Evolutionary conservation across 768 basidiomycete species (phyloP).

Genomic region (Collybia sp.): DNA sequence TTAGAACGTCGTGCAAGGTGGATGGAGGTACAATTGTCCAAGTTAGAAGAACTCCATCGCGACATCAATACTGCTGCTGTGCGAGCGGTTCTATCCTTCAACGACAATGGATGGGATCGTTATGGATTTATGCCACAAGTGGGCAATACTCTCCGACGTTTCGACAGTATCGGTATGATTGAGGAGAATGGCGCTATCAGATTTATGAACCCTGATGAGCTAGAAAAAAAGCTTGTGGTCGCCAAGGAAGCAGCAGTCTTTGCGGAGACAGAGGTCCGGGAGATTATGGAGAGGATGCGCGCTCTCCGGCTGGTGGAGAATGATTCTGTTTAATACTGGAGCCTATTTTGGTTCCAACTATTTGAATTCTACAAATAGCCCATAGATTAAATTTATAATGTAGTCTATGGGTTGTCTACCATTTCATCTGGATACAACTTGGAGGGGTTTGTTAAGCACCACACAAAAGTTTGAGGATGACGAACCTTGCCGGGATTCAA

Average conservation of each 20-base stretch:
- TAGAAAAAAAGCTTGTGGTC: constrained; percentile 68
- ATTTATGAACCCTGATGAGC: constrained; percentile 62
- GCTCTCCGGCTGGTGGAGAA: constrained; percentile 41
- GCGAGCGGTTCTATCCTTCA: constrained; percentile 75
- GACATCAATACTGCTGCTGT: constrained; percentile 90
- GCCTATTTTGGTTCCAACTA: not conserved
- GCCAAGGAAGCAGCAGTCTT: constrained; percentile 69
- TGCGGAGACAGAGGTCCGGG: constrained; percentile 71
- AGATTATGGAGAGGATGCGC: constrained; percentile 69
- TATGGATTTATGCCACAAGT: constrained; percentile 64
- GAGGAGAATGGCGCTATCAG: constrained; percentile 42
- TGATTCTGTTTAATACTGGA: constrained; percentile 14
- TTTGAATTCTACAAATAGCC: not conserved
- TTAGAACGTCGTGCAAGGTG: constrained; percentile 87
- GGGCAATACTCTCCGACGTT: constrained; percentile 62
- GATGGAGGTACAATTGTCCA: constrained; percentile 90
- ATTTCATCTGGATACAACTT: not conserved
- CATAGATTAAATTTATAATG: too few relatives aligned
- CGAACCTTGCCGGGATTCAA: constrained; percentile 81
- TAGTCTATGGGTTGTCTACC: too few relatives aligned
- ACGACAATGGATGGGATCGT: constrained; percentile 82
- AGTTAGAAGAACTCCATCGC: constrained; percentile 83
- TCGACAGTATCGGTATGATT: constrained; percentile 60
- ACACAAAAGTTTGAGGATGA: too few relatives aligned
- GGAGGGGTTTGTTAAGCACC: not conserved